Base-by-base conservation (phyloP, 2,329 filamentous ascomycete genomes). In the Elsinoe ampelina region DNA sequence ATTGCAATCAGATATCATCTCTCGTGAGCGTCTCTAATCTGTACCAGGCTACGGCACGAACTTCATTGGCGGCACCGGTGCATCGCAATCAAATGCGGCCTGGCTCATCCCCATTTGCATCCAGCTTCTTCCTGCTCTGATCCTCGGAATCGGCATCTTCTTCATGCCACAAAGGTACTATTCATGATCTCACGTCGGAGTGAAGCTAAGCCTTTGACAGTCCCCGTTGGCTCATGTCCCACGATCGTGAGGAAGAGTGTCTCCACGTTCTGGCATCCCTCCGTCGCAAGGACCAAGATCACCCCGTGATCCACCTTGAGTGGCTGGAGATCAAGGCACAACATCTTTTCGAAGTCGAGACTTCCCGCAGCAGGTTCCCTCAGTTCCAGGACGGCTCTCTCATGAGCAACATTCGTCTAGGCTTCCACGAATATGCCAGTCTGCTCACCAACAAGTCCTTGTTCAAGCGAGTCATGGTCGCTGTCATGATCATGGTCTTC, bases 81-180 rank as follows among this genome's bases (percentile, higher is more conserved):
- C 58, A 50, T 63, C 48, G 52, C 67, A 55, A 60, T 65, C 52
- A 32, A 60, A 55, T 56, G 56, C 57, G 12, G 83, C 87, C 0
- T 93, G 87, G 87, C 77, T 88, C 0, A 72, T 87, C 0, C 87
- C 87, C 0, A 81, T 89, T 52, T 84, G 80, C 61, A 74, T 91
- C 0, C 87, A 92, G 64, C 75, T 90, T 2, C 75, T 77, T 0
- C 86, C 86, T 0, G 86, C 85, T 0, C 63, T 83, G 1, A 63
- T 89, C 3, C 78, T 92, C 1, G 80, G 84, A 26, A 63, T 78
- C 10, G 86, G 87, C 36, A 90, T 90, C 79, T 65, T 86, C 10
- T 88, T 57, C 55, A 50, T 60, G n/a, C 56, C 56, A 1, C 55
- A 57, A 17, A 55, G 51, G 57, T 58, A 30, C 15, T n/a, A 41